Base-by-base conservation (phyloP, 495 filamentous ascomycete species). In the Elasticomyces elasticus region DNA sequence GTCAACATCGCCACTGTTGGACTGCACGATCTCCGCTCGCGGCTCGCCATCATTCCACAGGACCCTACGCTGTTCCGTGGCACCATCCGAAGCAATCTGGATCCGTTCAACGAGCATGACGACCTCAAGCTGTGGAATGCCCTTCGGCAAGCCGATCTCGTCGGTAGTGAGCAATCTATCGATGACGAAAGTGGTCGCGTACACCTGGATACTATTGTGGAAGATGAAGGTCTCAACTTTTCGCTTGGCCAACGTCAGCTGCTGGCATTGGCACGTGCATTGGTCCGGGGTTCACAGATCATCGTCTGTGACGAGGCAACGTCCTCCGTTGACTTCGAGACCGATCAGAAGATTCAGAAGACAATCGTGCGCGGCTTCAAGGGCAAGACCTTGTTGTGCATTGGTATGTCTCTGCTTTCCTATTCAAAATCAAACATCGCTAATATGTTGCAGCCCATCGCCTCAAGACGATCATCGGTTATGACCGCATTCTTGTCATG, bases 231-330 rank as follows among this genome's bases (percentile, higher is more conserved):
- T 0, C 72, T 92, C 35, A 98, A 96, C 69, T 98, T 94, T 73
- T 92, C 86, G 0, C 81, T 96, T n/a, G 91, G 92, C 0, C 91
- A 98, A 70, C 81, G 91, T 2, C 91, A 98, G 63, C 80, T 96
- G 13, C 94, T 98, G 86, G 91, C 92, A 2, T 75, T 98, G 0
- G 91, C 91, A 0, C 81, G 91, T 0, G 91, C 91, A 0, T 78
- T 96, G 1, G 90, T 96, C 0, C 79, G 92, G 27, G 79, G 84
- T 26, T 83, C 82, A 0, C 86, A 86, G 60, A 95, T 96, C 69
- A 95, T 96, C 61, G 82, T 98, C 45, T 95, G 89, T 69, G 91
- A 98, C 72, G 92, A 96, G 69, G 91, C 92, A 0, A 98, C 91
- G 0, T 87, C 82, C 3, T 85, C 80, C 4, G 89, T 98, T 5